Percentiles rank a stretch among this genome's conserved stretches.
Evolutionary conservation across 106 monocot genomes (phyloP).

Genomic region (Gastrodia elata): DNA sequence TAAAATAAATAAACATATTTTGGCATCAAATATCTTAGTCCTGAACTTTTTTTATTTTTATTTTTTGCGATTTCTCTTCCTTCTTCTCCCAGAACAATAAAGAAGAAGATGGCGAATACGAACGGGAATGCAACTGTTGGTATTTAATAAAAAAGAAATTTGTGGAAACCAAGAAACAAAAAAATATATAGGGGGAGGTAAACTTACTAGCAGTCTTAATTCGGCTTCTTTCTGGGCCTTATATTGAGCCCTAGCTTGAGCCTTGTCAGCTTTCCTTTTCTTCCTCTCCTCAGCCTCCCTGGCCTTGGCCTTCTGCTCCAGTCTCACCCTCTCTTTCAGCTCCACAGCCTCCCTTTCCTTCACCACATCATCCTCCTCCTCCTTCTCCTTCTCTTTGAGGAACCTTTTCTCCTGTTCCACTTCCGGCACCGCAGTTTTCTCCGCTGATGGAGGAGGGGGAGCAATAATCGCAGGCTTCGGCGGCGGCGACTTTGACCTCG

Average conservation of each 20-base stretch:
- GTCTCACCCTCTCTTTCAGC: constrained; percentile 44
- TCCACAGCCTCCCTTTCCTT: constrained; percentile 44
- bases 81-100: too few relatives aligned
- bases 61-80: too few relatives aligned
- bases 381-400: constrained; percentile 28
- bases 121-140: too few relatives aligned
- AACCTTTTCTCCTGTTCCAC: constrained; percentile 21
- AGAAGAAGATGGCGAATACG: too few relatives aligned
- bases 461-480: constrained; percentile 17
- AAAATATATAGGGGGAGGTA: too few relatives aligned
- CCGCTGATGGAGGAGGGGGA: constrained; percentile 13
- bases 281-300: constrained; percentile 90
- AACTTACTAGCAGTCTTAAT: constrained; percentile 53
- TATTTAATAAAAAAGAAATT: too few relatives aligned
- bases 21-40: too few relatives aligned
- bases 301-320: constrained; percentile 85
- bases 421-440: constrained; percentile 17
- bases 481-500: constrained; percentile 17
- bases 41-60: too few relatives aligned
- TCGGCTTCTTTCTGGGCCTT: constrained; percentile 72
- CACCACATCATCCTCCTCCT: constrained; percentile 44
- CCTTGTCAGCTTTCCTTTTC: constrained; percentile 54
- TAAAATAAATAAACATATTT: too few relatives aligned
- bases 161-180: too few relatives aligned
- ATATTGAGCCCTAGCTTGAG: constrained; percentile 56